Base-by-base conservation (phyloP, 202 grass and related monocot genomes). In the Zoysia matrella region DNA sequence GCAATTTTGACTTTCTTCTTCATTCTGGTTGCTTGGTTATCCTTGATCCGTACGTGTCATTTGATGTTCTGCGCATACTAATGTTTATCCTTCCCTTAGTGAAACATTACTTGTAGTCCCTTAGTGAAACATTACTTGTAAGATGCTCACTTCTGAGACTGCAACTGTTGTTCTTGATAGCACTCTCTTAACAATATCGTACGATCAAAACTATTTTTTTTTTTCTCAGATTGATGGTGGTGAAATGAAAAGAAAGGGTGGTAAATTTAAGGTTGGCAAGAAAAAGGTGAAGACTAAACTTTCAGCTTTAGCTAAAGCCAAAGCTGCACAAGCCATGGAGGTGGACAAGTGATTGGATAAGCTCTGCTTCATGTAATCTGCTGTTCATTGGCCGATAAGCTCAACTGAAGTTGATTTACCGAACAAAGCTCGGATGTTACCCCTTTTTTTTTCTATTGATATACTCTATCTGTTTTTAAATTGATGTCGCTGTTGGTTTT, bases 211-310 rank as follows among this genome's bases (percentile, higher is more conserved):
- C 30, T 36, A 36, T 1, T 1, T 36, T 36, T 36, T 36, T 36
- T 16, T 9, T 8, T 1, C 87, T 63, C 86, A 98, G 96, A 79
- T 92, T 13, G 96, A 95, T 81, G 90, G 85, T 12, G 71, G 81
- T 78, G 87, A 71, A 0, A 88, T 54, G 55, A 94, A 88, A 66
- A 89, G 58, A 60, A 93, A 86, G 30, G 75, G 78, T 47, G 52
- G 85, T 0, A 90, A 77, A 44, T 98, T 98, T 89, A 93, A 93
- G 83, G 92, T 95, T 7, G 96, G 96, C 74, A 91, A 86, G 87
- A 94, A 94, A 74, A 95, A 90, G 74, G 77, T 98, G 74, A 95
- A 93, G 86, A 98, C 90, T 8, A 95, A 98, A 66, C 74, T 98
- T 77, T 89, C 92, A 12, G 83, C 89, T 41, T 82, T 95, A 46